Conservation (phyloP, 495 filamentous ascomycete species). For the Podospora appendiculata region DNA sequence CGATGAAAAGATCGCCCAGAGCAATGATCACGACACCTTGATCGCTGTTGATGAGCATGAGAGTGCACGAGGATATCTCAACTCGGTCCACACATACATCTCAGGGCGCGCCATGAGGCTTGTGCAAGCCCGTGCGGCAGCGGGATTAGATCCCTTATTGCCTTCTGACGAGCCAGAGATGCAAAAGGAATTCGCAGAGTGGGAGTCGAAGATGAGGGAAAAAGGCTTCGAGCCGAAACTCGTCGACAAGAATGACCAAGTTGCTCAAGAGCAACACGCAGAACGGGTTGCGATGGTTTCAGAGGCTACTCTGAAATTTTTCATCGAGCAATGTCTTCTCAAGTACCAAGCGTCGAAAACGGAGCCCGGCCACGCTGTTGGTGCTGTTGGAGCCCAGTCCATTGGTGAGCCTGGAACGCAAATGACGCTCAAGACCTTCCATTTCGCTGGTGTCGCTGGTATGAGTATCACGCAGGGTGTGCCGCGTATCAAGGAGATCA, state of each 20-base stretch:
- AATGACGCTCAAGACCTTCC: constrained; percentile 99
- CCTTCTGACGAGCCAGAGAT: constrained; percentile 10
- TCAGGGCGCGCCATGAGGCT: constrained; percentile 39
- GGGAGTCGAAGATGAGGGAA: constrained; percentile 6
- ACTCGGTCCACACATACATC: constrained; percentile 66
- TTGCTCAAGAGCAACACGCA: constrained; percentile 24
- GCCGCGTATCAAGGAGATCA: constrained; percentile 99
- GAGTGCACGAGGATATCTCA: constrained; percentile 73
- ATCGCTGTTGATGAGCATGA: constrained; percentile 70
- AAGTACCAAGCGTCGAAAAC: constrained; percentile 88
- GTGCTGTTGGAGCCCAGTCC: constrained; percentile 92
- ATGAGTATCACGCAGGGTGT: constrained; percentile 99
- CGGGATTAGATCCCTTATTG: constrained; percentile 28
- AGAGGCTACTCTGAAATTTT: constrained; percentile 56
- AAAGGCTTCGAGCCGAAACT: background rate
- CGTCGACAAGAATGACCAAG: background rate
- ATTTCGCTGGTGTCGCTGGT: constrained; percentile 98
- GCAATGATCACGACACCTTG: constrained; percentile 18
- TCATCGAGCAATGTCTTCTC: constrained; percentile 72
- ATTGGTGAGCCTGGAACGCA: constrained; percentile 98
- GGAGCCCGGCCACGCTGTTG: constrained; percentile 94
- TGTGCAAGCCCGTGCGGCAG: constrained; percentile 37
- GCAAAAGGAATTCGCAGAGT: constrained; percentile 8
- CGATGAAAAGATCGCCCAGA: constrained; percentile 52
- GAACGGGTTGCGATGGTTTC: constrained; percentile 80